Evolutionary conservation across 1,139 yeast genomes (phyloP).

Genomic region (Pichia sp.): DNA sequence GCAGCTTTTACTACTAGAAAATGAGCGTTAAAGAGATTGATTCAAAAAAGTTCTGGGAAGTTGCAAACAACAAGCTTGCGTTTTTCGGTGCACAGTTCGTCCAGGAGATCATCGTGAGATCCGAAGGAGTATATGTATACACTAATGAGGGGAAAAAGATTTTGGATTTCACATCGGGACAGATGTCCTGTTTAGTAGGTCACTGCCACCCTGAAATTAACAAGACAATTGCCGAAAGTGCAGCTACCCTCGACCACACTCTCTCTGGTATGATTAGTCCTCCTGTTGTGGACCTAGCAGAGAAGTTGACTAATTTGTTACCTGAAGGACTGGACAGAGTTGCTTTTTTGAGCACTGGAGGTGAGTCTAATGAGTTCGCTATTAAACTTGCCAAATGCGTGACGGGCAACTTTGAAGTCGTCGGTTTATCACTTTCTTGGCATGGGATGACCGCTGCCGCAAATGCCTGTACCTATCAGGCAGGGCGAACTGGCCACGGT

Average conservation of each 20-base stretch:
- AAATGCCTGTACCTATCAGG: slow-evolving; percentile 25
- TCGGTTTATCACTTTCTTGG: slow-evolving; percentile 30
- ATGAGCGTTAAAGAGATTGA: slow-evolving; percentile 1
- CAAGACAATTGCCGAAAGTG: slow-evolving; percentile 21
- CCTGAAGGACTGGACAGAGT: slow-evolving; percentile 28
- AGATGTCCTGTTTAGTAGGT: slow-evolving; percentile 29
- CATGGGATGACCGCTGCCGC: slow-evolving; percentile 32
- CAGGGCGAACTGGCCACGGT: slow-evolving; percentile 28
- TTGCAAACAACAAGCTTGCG: slow-evolving; percentile 16
- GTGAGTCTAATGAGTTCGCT: slow-evolving; percentile 28
- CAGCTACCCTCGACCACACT: slow-evolving; percentile 25
- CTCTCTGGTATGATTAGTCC: slow-evolving; percentile 30
- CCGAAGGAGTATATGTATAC: slow-evolving; percentile 24
- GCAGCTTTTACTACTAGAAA: too few species aligned
- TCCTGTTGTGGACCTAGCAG: slow-evolving; percentile 28
- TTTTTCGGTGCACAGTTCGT: slow-evolving; percentile 17
- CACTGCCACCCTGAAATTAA: slow-evolving; percentile 28
- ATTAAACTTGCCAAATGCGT: slow-evolving; percentile 27
- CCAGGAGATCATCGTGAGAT: slow-evolving; percentile 17
- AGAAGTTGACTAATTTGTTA: slow-evolving; percentile 21
- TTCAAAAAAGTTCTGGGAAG: slow-evolving; percentile 15
- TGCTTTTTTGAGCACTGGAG: slow-evolving; percentile 27
- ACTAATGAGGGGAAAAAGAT: slow-evolving; percentile 23
- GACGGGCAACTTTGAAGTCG: slow-evolving; percentile 29
- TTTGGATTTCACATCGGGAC: slow-evolving; percentile 30